Evolutionary conservation across 1,284 basidiomycete species (phyloP), one percentile per base, ranked within the genome.

Genomic region (Rhodotorula sp.): DNA sequence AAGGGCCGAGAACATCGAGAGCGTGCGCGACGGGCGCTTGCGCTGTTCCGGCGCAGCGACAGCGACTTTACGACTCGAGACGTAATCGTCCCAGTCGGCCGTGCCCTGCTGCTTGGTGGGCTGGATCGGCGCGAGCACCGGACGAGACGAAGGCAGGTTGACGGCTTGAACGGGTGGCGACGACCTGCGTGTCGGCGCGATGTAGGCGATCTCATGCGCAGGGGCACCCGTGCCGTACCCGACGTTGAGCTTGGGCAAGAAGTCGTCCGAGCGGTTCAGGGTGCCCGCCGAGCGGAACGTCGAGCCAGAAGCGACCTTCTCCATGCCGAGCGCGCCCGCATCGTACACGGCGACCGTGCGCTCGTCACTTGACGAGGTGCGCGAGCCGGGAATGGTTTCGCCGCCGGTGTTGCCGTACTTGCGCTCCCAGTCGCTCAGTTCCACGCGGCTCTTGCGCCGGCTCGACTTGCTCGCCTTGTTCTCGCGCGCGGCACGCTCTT

Each of bases 361-460:
- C 34, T 58, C 70, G 25, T 52, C 59, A 56, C 66, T 59, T 46
- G 58, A 19, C 25, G 45, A 41, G 48, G 21, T 49, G 23, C 60
- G 44, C 56, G 56, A 42, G n/a, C 14, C 19, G 21, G 42, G 23
- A 23, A 48, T 23, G 25, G 56, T 27, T 44, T 57, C 49, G 41
- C 42, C 16, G 10, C n/a, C 13, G 53, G 25, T 53, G 17, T 46
- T 27, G 34, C 91, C 88, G 75, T 96, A 91, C 66, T 91, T 88
- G 76, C 86, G 88, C 80, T 97, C 93, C 95, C 94, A 97, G 70
- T 89, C 87, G 53, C 87, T 87, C 66, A 90, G 88, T 80, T 97
- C 93, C 59, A 85, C 84, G 53, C 87, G 85, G 58, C 92, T 83
- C 60, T 84, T 85, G 41, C 85, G 58, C 8, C 50, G 48, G 17